These are phyloP conservation scores for Coelastrella sp. DNA, from an alignment of 139 green algal genomes.

Conservation along the genomic window DNA sequence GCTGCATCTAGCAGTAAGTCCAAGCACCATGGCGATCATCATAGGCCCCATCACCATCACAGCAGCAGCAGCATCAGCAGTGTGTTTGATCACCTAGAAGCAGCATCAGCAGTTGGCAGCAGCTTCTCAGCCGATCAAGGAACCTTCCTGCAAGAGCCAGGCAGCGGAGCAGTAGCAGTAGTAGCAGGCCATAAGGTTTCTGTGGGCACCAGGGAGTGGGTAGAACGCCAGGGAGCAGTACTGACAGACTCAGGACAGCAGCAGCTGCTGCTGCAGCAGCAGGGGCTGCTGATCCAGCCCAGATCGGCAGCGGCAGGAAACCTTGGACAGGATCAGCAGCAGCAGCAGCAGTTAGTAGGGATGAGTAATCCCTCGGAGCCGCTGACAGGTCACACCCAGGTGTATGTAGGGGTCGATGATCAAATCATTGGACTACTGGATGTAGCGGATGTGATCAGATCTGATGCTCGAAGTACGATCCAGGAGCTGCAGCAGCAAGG, in stretches of 20 bases:
- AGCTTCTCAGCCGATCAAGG: constrained; percentile 59
- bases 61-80: constrained; percentile 16
- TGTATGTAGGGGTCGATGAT: constrained; percentile 78
- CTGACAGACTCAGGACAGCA: not conserved
- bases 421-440: constrained; percentile 70
- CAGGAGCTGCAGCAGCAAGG: constrained; percentile 57
- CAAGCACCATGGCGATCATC: not conserved
- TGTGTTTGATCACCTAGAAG: not conserved
- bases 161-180: constrained; percentile 76
- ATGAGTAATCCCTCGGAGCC: not conserved
- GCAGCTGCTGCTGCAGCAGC: not conserved
- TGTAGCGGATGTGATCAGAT: constrained; percentile 70
- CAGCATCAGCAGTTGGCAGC: constrained; percentile 1
- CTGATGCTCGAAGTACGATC: constrained; percentile 70
- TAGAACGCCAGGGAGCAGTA: constrained; percentile 60
- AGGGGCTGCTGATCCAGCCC: not conserved
- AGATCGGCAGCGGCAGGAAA: not conserved
- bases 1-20: constrained; percentile 54
- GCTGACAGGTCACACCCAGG: constrained; percentile 70
- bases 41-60: constrained; percentile 2
- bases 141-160: constrained; percentile 86
- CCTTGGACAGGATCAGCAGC: constrained; percentile 1
- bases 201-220: constrained; percentile 88
- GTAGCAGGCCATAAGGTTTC: constrained; percentile 72
- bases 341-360: constrained; percentile 27